A percentile compares a stretch with the other conserved stretches of the same genome.
phyloP scores from a whole-genome alignment of 2,329 filamentous ascomycete genomes.

The Penicillium oxalicum region DNA sequence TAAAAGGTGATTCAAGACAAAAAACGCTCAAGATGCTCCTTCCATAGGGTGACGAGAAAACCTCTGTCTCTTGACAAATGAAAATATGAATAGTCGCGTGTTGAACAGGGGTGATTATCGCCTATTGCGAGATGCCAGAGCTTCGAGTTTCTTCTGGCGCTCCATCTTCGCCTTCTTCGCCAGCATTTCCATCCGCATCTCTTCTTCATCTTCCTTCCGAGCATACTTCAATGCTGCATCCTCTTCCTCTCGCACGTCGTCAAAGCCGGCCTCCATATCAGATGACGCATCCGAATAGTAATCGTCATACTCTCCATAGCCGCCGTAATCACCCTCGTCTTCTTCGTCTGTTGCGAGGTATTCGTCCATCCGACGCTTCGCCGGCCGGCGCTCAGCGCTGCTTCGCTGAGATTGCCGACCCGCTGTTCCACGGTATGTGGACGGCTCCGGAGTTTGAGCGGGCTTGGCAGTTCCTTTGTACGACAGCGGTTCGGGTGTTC shows the following conservation, averaged over 20 bases:
- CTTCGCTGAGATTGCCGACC: slow-evolving; percentile 28
- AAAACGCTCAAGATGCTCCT: slow-evolving; percentile 31
- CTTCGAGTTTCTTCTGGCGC: slow-evolving; percentile 38
- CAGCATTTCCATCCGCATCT: slow-evolving; percentile 38
- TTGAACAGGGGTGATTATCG: slow-evolving; percentile 18
- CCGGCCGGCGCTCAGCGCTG: slow-evolving; percentile 23
- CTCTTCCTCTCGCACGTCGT: slow-evolving; percentile 45
- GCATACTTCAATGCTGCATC: slow-evolving; percentile 36
- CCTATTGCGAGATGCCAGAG: slow-evolving; percentile 32
- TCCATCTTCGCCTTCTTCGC: slow-evolving; percentile 45
- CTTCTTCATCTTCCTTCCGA: slow-evolving; percentile 43
- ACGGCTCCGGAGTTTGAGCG: slow-evolving; percentile 18
- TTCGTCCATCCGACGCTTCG: slow-evolving; percentile 33
- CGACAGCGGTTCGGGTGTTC: slow-evolving; percentile 26
- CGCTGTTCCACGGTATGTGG: slow-evolving; percentile 40
- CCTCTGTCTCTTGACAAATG: slow-evolving; percentile 11
- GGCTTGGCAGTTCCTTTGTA: slow-evolving; percentile 39
- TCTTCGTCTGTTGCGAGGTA: slow-evolving; percentile 46
- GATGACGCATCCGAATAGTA: slow-evolving; percentile 43
- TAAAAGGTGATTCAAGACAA: slow-evolving; percentile 20
- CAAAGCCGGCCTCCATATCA: slow-evolving; percentile 48
- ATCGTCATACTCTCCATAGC: slow-evolving; percentile 32
- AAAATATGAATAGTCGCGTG: slow-evolving; percentile 6
- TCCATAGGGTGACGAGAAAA: slow-evolving; percentile 3
- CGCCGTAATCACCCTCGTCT: slow-evolving; percentile 40